These are phyloP conservation scores for Pelargonium fulgidum DNA, from an alignment of 441 rosid species.

Conservation along the genomic window DNA sequence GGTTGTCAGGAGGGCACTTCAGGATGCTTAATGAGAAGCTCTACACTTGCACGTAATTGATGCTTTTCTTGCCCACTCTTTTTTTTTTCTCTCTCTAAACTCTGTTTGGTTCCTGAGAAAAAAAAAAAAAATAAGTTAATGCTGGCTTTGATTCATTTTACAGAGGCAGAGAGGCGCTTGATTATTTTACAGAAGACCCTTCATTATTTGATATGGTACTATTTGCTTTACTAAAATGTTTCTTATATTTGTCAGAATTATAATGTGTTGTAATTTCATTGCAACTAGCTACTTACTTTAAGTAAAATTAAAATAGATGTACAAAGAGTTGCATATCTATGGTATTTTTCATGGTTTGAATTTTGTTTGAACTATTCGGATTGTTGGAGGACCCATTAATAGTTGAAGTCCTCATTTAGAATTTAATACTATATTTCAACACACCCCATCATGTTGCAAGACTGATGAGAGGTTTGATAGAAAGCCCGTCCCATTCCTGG, in stretches of 20 bases:
- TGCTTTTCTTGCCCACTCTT: not conserved
- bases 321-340: no score
- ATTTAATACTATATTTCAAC: no score
- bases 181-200: conserved; percentile 69
- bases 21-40: conserved; percentile 90
- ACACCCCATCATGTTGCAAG: no score
- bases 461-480: no score
- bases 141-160: not conserved
- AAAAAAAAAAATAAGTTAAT: not conserved
- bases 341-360: no score
- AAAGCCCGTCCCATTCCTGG: no score
- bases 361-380: no score
- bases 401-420: no score
- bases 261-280: no score
- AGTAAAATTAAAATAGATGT: no score
- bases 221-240: not conserved
- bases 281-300: no score
- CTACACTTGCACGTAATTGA: conserved; percentile 76
- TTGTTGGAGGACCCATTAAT: no score
- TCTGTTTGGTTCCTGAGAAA: not conserved
- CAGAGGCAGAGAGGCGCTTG: conserved; percentile 76
- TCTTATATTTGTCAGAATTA: not conserved
- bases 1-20: conserved; percentile 72
- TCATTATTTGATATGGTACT: conserved; percentile 64
- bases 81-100: not conserved